phyloP scores from a whole-genome alignment of 2,329 filamentous ascomycete species.

The Mycosphaerella arachidis region DNA sequence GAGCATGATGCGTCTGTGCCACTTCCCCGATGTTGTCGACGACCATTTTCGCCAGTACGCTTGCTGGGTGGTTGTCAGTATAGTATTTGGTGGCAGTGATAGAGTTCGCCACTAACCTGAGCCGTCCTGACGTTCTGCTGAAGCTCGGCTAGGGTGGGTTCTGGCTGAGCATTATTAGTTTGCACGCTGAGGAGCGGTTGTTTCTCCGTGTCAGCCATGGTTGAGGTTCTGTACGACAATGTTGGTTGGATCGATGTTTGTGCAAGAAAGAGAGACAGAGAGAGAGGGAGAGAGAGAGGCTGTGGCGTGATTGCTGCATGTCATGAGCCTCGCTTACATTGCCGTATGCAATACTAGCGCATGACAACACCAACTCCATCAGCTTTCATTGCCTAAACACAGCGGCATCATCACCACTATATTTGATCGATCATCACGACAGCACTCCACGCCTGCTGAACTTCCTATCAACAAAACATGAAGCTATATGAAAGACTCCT shows the following conservation, averaged over 20 bases:
- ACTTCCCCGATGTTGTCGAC: slow-evolving; percentile 28
- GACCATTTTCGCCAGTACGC: slow-evolving; percentile 33
- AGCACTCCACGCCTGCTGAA: too few species aligned
- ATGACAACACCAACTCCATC: too few species aligned
- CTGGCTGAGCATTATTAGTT: neutral
- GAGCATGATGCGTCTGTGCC: slow-evolving; percentile 32
- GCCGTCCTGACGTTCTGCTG: slow-evolving; percentile 29
- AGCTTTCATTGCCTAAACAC: too few species aligned
- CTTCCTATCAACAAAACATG: too few species aligned
- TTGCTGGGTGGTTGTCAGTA: slow-evolving; percentile 12
- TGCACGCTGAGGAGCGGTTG: slow-evolving; percentile 22
- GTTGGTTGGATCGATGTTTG: neutral
- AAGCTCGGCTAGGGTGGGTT: slow-evolving; percentile 28
- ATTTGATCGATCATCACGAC: too few species aligned
- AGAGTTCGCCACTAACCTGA: slow-evolving; percentile 6
- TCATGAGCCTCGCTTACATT: neutral
- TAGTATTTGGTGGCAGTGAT: neutral
- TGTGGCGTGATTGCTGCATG: neutral
- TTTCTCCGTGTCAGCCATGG: slow-evolving; percentile 23
- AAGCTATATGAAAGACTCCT: too few species aligned
- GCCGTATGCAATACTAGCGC: neutral
- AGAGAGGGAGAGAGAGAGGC: neutral
- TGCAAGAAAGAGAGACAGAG: neutral
- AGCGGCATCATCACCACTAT: too few species aligned
- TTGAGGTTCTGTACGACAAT: neutral